Evolutionary conservation across 2,329 filamentous ascomycete species (phyloP), one percentile per base, ranked within the genome.

Genomic region (Exophiala alcalophila): DNA sequence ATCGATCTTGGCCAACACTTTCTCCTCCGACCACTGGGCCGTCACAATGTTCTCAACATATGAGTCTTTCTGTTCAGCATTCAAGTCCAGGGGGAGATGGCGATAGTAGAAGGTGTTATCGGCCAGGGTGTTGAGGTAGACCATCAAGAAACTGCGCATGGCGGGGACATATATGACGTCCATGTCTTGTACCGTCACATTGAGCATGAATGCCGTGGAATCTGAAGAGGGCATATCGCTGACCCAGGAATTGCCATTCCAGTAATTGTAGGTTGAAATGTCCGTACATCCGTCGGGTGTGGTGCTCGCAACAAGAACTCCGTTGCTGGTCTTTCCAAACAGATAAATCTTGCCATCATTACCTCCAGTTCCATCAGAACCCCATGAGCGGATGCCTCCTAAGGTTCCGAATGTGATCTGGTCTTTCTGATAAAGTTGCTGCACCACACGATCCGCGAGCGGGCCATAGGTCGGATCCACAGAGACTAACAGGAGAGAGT

Each of bases 41-140:
- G 47, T 55, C 28, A 59, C 39, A 26, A 62, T 54, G 11, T 55
- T 44, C 16, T 61, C 57, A 4, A 53, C 58, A 32, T 54, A 58
- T 16, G 57, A 51, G 4, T 33, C 44, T 20, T 32, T 39, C 5
- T 41, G 32, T 25, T 57, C 47, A n/a, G 49, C 57, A 19, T 53
- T 50, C n/a, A 54, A 39, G 9, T 52, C 54, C 12, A 45, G 50
- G 10, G 51, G 51, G 18, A 63, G 51, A 42, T 59, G 58, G 30
- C 59, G 59, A 31, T 58, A 62, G 44, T 61, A 63, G 46, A 63
- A 61, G 7, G 57, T 60, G 39, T 57, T 62, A 50, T 61, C 60
- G 11, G 54, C 60, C 26, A 57, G 53, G 19, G 44, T 48, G 7
- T 53, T 59, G 29, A 62, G 47, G 40, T 62, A 62, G 27, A 62